Conservation (phyloP, 2,329 filamentous ascomycete genomes). For the Trichoderma lentiforme region DNA sequence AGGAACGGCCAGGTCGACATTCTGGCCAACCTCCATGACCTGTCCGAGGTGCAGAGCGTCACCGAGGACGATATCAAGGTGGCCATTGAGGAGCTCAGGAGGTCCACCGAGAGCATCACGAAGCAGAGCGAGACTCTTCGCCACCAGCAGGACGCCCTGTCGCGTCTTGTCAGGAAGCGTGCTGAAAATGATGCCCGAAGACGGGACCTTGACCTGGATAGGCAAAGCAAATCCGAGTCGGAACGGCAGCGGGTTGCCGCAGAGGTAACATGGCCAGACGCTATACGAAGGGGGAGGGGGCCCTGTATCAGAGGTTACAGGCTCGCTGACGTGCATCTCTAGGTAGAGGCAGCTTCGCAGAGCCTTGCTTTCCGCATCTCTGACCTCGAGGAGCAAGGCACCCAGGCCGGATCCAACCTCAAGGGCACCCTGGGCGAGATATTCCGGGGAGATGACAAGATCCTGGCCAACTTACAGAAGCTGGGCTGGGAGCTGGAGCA, state of each 20-base stretch:
- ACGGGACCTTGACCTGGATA: conserved; percentile 29
- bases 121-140: conserved; percentile 61
- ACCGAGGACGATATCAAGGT: conserved; percentile 57
- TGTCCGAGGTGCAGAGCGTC: conserved; percentile 49
- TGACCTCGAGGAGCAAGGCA: conserved; percentile 51
- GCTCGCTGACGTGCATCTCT: neutral
- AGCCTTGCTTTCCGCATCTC: conserved; percentile 44
- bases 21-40: conserved; percentile 44
- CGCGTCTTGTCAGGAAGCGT: conserved; percentile 44
- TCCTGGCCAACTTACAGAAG: conserved; percentile 63
- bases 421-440: conserved; percentile 48
- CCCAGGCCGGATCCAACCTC: conserved; percentile 42
- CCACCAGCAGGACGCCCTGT: conserved; percentile 60
- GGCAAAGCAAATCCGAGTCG: conserved; percentile 32
- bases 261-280: conserved; percentile 35
- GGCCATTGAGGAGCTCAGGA: conserved; percentile 62
- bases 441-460: conserved; percentile 61
- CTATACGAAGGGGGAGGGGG: neutral
- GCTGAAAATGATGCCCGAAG: conserved; percentile 30
- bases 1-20: conserved; percentile 46
- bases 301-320: neutral
- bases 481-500: conserved; percentile 59
- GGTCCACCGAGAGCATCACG: conserved; percentile 61
- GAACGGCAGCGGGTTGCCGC: conserved; percentile 41
- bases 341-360: conserved; percentile 50